phyloP scores from a whole-genome alignment of 202 grass and related monocot genomes.

The Elaeis oleifera region DNA sequence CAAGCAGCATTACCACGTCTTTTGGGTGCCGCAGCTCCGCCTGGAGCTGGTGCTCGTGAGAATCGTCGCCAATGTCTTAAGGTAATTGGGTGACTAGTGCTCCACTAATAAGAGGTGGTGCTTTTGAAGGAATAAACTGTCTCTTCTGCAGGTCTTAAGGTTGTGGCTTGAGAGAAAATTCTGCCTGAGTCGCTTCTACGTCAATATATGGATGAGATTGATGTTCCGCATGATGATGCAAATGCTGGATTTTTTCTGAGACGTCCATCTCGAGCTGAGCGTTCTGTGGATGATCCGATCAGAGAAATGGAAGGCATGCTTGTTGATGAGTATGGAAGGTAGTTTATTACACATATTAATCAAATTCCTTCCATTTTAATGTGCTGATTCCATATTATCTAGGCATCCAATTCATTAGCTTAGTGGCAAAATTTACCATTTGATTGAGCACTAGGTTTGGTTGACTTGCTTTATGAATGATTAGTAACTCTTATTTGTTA shows the following conservation, averaged over 20 bases:
- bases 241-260: constrained; percentile 40
- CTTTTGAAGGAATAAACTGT: neutral
- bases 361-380: no score
- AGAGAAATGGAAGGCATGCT: constrained; percentile 96
- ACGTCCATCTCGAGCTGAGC: constrained; percentile 75
- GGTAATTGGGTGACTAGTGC: constrained; percentile 25
- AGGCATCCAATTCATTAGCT: no score
- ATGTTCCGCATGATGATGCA: constrained; percentile 56
- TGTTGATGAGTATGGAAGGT: constrained; percentile 99
- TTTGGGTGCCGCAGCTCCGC: constrained; percentile 77
- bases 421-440: no score
- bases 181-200: constrained; percentile 75
- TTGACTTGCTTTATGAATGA: no score
- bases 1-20: constrained; percentile 81
- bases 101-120: no score
- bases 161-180: constrained; percentile 96
- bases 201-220: constrained; percentile 68
- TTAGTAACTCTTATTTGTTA: no score
- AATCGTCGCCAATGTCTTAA: constrained; percentile 95
- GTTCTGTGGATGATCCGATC: constrained; percentile 94
- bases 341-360: constrained; percentile 8
- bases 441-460: no score
- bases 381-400: no score
- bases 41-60: constrained; percentile 75
- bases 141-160: constrained; percentile 71